Percentiles rank a stretch among this genome's conserved stretches.
These are phyloP conservation scores for Juncus inflexus DNA, from an alignment of 176 grass and related monocot species.

Conservation along the genomic window DNA sequence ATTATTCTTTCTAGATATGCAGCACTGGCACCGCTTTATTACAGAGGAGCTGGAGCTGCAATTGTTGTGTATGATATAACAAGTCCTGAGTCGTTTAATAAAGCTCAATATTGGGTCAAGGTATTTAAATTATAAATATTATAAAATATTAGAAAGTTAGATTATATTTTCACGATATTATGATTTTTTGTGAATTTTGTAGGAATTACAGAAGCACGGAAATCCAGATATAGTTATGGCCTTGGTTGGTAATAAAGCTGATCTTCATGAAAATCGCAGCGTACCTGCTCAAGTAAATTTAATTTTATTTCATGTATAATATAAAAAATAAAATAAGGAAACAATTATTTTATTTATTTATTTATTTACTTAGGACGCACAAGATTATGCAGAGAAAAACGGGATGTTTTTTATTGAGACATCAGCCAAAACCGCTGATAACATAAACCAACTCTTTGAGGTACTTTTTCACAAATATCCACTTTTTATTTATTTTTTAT, in stretches of 20 bases:
- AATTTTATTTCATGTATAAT: slow-evolving; percentile 19
- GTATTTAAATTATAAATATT: slow-evolving; percentile 16
- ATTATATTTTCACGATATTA: background rate
- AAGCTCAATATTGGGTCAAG: slow-evolving; percentile 99
- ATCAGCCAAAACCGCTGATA: slow-evolving; percentile 76
- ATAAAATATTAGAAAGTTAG: too few relatives aligned
- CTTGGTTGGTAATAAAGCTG: slow-evolving; percentile 95
- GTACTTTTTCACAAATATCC: slow-evolving; percentile 27
- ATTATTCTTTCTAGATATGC: slow-evolving; percentile 94
- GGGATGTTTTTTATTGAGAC: slow-evolving; percentile 86
- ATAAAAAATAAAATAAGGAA: background rate
- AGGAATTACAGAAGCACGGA: slow-evolving; percentile 98
- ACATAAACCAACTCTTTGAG: slow-evolving; percentile 91
- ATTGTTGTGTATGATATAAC: slow-evolving; percentile 96
- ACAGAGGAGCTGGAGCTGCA: slow-evolving; percentile 88
- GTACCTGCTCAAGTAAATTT: slow-evolving; percentile 52
- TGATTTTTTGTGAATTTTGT: background rate
- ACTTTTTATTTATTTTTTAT: too few relatives aligned
- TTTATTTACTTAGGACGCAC: slow-evolving; percentile 48
- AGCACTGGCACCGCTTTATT: slow-evolving; percentile 91
- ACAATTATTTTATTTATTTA: slow-evolving; percentile 20
- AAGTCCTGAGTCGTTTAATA: slow-evolving; percentile 85
- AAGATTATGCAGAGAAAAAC: slow-evolving; percentile 56
- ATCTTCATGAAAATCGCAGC: slow-evolving; percentile 70
- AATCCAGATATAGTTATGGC: slow-evolving; percentile 90